A percentile compares a stretch with the other conserved stretches of the same genome.
These are phyloP conservation scores for Coniochaeta prunicola DNA, from an alignment of 2,329 filamentous ascomycete genomes.

Conservation along the genomic window DNA sequence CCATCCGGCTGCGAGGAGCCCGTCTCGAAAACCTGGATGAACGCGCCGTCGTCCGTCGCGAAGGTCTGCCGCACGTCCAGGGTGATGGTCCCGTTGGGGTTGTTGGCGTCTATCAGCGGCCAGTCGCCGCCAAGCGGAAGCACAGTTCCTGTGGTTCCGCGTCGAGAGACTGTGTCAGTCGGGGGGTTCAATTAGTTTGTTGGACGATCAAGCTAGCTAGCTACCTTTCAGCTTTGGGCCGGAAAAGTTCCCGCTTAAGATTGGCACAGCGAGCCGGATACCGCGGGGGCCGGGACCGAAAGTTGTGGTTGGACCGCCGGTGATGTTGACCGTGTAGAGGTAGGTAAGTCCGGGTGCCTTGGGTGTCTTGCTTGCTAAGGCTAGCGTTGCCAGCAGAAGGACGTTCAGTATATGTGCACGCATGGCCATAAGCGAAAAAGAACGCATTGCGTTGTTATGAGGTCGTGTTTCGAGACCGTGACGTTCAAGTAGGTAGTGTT, in stretches of 20 bases:
- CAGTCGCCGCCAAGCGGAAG: conserved; percentile 9
- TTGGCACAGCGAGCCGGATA: conserved; percentile 6
- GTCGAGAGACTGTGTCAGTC: no score
- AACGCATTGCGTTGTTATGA: background rate
- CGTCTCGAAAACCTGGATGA: conserved; percentile 12
- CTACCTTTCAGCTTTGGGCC: conserved; percentile 10
- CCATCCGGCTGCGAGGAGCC: conserved; percentile 1
- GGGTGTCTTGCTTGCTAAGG: background rate
- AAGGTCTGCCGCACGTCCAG: conserved; percentile 13
- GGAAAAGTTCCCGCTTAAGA: conserved; percentile 7
- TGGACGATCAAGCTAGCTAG: background rate
- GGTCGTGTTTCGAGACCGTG: background rate
- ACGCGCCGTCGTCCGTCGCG: conserved; percentile 11
- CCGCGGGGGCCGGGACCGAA: conserved; percentile 5
- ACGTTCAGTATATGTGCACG: background rate
- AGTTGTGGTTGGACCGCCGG: conserved; percentile 4
- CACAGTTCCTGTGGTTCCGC: background rate
- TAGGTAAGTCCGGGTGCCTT: conserved; percentile 8
- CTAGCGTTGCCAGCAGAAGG: background rate
- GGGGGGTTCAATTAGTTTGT: no score
- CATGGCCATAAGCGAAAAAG: background rate
- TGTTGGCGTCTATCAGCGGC: conserved; percentile 8
- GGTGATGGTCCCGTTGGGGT: conserved; percentile 5
- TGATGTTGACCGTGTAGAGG: conserved; percentile 12
- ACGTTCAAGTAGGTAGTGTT: background rate